Conservation (phyloP, 495 filamentous ascomycete species). For the Penicillium dipodomyicola region DNA sequence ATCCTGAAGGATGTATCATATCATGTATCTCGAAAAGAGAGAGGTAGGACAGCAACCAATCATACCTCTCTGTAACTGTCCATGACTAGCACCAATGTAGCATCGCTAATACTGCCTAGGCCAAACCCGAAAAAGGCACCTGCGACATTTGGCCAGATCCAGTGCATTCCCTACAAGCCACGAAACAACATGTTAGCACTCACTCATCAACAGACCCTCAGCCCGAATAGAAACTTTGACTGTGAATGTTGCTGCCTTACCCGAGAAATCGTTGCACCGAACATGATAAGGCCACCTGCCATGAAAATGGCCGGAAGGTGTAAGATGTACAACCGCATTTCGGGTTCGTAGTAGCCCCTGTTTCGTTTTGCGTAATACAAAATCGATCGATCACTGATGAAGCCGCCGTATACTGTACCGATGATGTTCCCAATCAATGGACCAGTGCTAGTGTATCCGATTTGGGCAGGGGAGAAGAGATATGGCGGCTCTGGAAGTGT, state of each 20-base stretch:
- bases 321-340: conserved; percentile 43
- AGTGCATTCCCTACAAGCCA: conserved; percentile 35
- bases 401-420: conserved; percentile 37
- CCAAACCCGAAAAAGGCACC: conserved; percentile 39
- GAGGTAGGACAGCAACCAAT: neutral
- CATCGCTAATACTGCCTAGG: conserved; percentile 35
- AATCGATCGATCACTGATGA: conserved; percentile 42
- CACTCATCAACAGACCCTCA: neutral
- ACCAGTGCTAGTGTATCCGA: conserved; percentile 42
- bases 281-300: conserved; percentile 38
- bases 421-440: conserved; percentile 43
- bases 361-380: conserved; percentile 38
- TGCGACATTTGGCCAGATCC: conserved; percentile 33
- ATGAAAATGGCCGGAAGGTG: conserved; percentile 32
- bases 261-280: conserved; percentile 30
- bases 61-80: conserved; percentile 38
- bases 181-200: neutral
- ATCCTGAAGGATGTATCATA: neutral
- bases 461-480: conserved; percentile 37
- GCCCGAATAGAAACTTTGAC: neutral
- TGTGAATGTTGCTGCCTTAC: conserved; percentile 17
- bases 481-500: conserved; percentile 44
- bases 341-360: conserved; percentile 43
- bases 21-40: neutral
- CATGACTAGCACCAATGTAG: conserved; percentile 35